A percentile compares a stretch with the other conserved stretches of the same genome.
phyloP scores from a whole-genome alignment of 2,329 filamentous ascomycete species.

The Ceratocystis alfenasii region DNA sequence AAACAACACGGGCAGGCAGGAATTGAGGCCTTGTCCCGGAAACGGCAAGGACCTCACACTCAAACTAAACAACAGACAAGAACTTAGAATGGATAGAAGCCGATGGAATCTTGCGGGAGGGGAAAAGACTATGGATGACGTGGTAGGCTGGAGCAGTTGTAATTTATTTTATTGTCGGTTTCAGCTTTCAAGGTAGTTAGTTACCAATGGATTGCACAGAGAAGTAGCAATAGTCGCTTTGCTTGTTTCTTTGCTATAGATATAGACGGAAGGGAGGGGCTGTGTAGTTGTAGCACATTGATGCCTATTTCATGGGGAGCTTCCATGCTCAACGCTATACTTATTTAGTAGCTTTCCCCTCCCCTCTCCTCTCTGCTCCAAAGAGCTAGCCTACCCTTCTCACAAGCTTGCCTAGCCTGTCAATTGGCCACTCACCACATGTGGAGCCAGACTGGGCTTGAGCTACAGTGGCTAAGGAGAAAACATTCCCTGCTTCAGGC shows the following conservation, averaged over 20 bases:
- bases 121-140: not conserved
- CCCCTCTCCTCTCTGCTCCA: not conserved
- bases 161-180: not conserved
- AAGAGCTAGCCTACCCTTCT: not conserved
- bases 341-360: not conserved
- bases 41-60: slow-evolving; percentile 3
- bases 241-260: not conserved
- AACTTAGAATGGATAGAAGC: not conserved
- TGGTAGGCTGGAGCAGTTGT: not conserved
- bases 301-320: not conserved
- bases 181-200: too few relatives aligned
- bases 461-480: not conserved
- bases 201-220: not conserved
- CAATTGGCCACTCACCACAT: not conserved
- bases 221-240: not conserved
- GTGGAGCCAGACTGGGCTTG: not conserved
- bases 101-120: not conserved
- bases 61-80: not conserved
- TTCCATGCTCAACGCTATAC: not conserved
- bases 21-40: slow-evolving; percentile 11
- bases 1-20: slow-evolving; percentile 3
- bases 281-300: not conserved
- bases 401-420: not conserved
- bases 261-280: not conserved
- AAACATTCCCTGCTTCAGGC: not conserved